Conservation (phyloP, 1,284 basidiomycete species). For the Puccinia polysora region DNA sequence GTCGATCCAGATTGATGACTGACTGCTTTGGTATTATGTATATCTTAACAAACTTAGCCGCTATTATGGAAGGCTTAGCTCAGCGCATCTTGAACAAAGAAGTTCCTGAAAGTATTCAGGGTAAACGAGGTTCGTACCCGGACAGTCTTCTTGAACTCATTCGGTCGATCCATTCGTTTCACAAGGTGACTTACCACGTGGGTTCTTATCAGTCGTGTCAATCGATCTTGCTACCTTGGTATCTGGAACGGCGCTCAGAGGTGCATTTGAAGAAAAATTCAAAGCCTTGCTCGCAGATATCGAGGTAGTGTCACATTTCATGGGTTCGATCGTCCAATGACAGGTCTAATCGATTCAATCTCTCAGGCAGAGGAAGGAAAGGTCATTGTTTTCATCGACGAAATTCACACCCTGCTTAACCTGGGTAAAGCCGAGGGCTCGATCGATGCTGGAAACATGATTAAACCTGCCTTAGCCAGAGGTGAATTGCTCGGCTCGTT, state of each 20-base stretch:
- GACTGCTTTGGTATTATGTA: too few species aligned
- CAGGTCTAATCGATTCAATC: neutral
- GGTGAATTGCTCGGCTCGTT: neutral
- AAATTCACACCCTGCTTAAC: slow-evolving; percentile 75
- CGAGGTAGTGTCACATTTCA: too few species aligned
- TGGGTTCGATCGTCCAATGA: too few species aligned
- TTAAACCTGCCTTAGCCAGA: slow-evolving; percentile 61
- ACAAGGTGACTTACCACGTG: slow-evolving; percentile 57
- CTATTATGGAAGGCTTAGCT: slow-evolving; percentile 84
- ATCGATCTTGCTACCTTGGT: slow-evolving; percentile 75
- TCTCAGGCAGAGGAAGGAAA: slow-evolving; percentile 54
- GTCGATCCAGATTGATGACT: slow-evolving; percentile 75
- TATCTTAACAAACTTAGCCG: slow-evolving; percentile 54
- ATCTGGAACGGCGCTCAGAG: slow-evolving; percentile 80
- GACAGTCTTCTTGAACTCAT: slow-evolving; percentile 58
- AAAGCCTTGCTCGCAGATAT: slow-evolving; percentile 79
- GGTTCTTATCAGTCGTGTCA: slow-evolving; percentile 52
- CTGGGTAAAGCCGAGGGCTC: slow-evolving; percentile 86
- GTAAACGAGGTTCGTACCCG: slow-evolving; percentile 58
- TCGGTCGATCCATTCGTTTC: slow-evolving; percentile 66
- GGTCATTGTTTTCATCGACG: slow-evolving; percentile 80
- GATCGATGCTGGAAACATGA: slow-evolving; percentile 86
- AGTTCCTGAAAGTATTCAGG: slow-evolving; percentile 62
- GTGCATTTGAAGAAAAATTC: slow-evolving; percentile 88
- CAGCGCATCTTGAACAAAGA: slow-evolving; percentile 81